Evolutionary conservation across 116 monocot genomes (phyloP).

Genomic region (Zostera marina): DNA sequence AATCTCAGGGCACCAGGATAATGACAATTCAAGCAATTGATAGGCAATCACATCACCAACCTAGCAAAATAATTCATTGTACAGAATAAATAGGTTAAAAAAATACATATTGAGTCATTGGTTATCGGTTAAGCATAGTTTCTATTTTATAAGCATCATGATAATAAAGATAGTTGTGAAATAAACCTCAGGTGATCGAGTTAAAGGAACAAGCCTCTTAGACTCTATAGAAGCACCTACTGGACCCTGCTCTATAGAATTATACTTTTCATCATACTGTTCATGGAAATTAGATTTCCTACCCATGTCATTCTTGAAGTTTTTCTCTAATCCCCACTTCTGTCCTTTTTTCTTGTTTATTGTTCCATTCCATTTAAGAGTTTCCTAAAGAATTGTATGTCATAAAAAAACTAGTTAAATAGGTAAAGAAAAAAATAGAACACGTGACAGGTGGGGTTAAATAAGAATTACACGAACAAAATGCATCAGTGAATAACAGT

Average conservation of each 20-base stretch:
- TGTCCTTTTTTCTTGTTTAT: constrained; percentile 76
- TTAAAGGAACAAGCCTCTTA: constrained; percentile 44
- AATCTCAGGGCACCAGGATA: constrained; percentile 82
- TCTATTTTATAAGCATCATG: constrained; percentile 1
- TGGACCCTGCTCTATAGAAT: constrained; percentile 8
- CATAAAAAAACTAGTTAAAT: background rate
- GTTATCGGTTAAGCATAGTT: background rate
- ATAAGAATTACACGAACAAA: too few relatives aligned
- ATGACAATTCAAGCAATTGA: constrained; percentile 74
- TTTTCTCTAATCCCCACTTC: constrained; percentile 68
- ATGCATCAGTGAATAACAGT: too few relatives aligned
- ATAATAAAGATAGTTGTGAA: background rate
- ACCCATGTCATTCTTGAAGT: constrained; percentile 5
- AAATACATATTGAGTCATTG: too few relatives aligned
- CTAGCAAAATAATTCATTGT: constrained; percentile 13
- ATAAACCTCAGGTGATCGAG: constrained; percentile 56
- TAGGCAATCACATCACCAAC: constrained; percentile 74
- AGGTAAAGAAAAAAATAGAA: background rate
- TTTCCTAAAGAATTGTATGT: constrained; percentile 18
- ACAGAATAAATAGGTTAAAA: background rate
- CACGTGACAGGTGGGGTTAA: background rate
- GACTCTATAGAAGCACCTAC: constrained; percentile 21
- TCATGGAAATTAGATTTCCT: constrained; percentile 7
- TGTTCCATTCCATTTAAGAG: constrained; percentile 77
- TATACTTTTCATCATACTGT: constrained; percentile 2